Evolutionary conservation across 2,329 filamentous ascomycete genomes (phyloP).

Genomic region (Triangularia setosa): DNA sequence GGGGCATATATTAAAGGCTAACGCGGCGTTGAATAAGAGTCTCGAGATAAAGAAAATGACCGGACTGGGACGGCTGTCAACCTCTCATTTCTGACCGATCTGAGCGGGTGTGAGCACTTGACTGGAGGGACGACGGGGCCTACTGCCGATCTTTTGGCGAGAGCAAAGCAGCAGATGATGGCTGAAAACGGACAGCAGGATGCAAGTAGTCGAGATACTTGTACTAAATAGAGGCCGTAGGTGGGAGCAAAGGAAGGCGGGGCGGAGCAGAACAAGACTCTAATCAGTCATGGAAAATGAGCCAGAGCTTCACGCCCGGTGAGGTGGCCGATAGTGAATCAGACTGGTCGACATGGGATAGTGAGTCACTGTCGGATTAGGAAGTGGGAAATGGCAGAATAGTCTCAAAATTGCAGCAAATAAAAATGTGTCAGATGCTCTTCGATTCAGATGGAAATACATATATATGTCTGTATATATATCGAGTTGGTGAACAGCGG

Average conservation of each 20-base stretch:
- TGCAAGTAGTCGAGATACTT: background rate
- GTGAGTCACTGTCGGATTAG: background rate
- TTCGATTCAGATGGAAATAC: background rate
- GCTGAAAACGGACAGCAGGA: background rate
- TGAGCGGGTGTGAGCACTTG: background rate
- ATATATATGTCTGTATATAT: background rate
- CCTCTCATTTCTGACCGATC: background rate
- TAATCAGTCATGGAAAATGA: background rate
- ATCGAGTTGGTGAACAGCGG: background rate
- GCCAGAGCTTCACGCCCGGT: background rate
- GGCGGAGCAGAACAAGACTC: background rate
- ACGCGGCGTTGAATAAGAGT: background rate
- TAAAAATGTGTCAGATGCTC: background rate
- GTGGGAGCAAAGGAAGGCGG: no score
- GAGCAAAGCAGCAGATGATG: background rate
- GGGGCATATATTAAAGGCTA: background rate
- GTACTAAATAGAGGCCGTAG: background rate
- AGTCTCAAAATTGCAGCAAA: background rate
- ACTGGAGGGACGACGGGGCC: background rate
- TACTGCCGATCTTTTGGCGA: background rate
- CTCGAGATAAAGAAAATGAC: background rate
- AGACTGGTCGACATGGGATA: background rate
- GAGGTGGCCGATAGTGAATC: background rate
- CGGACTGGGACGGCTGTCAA: background rate
- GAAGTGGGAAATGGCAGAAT: background rate